These are phyloP conservation scores for Crithidia bombi DNA, from an alignment of 208 protist species.

Conservation along the genomic window DNA sequence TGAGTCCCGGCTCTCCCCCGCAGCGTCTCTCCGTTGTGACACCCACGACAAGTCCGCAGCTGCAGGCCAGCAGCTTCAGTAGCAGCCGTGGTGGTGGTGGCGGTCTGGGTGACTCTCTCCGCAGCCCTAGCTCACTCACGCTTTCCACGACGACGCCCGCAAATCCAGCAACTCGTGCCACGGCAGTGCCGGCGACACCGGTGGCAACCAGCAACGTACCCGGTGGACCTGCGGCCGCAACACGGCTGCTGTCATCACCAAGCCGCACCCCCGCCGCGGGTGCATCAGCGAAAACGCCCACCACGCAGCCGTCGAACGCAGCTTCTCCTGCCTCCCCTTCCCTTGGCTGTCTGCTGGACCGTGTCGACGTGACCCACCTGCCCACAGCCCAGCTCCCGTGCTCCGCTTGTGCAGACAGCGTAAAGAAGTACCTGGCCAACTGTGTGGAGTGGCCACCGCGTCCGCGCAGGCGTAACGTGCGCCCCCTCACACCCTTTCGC, in stretches of 20 bases:
- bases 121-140: constrained; percentile 1
- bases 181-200: background rate
- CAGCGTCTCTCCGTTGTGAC: background rate
- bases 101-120: constrained; percentile 1
- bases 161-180: background rate
- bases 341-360: constrained; percentile 3
- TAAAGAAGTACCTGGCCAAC: constrained; percentile 45
- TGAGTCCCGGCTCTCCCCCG: background rate
- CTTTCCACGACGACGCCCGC: constrained; percentile 3
- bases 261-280: background rate
- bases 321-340: constrained; percentile 10
- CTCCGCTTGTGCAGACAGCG: constrained; percentile 38
- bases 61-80: constrained; percentile 11
- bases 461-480: constrained; percentile 17
- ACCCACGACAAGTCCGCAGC: constrained; percentile 10
- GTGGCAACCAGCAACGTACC: background rate
- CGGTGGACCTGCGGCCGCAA: background rate
- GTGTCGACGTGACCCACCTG: background rate
- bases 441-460: constrained; percentile 48
- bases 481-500: background rate
- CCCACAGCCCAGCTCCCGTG: constrained; percentile 15
- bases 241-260: background rate
- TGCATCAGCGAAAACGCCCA: background rate
- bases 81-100: constrained; percentile 8
- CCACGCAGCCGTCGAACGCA: constrained; percentile 3